Evolutionary conservation across 495 filamentous ascomycete species (phyloP), one percentile per base, ranked within the genome.

Genomic region (Thermothielavioides terrestris): DNA sequence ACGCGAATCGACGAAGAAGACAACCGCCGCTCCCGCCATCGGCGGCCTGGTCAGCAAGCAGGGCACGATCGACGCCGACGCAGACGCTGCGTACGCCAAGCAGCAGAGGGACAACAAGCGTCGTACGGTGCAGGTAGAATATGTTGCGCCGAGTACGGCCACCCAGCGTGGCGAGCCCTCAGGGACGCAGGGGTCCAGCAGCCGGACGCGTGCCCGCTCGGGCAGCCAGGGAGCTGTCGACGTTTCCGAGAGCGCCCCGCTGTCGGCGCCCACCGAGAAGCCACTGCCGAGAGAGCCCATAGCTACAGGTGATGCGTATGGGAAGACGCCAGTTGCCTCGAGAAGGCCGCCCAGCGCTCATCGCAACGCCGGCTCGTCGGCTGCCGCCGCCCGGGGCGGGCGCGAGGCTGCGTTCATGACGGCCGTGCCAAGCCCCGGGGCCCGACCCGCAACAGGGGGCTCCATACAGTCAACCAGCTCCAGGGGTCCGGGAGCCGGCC

Each of bases 41-140:
- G 83, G 84, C 30, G 83, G 82, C n/a, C 69, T 89, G 41, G 75
- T 69, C 34, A 82, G 81, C 54, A 88, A 89, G 59, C 82, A 86
- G 54, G 85, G 85, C 42, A 83, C 84, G 57, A 71, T 88, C 47
- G 89, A 94, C 34, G 74, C 77, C 42, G 80, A 85, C 20, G 76
- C 82, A 11, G 72, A 78, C 49, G 63, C 76, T 18, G 74, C 63
- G 5, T 37, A 53, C 15, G 46, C 56, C 34, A 71, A 65, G 54
- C 83, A 81, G 56, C 73, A 88, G 66, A 80, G 85, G 18, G 92
- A 96, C 59, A 83, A 85, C 55, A 98, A 97, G 67, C 82, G 92
- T 31, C 78, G 89, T 46, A 99, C 92, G 0, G 89, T 99, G 1
- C 92, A 99, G 67, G 88, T 97, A 11, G 92, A 99, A 69, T 99